Percentiles rank a stretch among this genome's conserved stretches.
These are phyloP conservation scores for Teratosphaeriaceae sp. DNA, from an alignment of 2,329 filamentous ascomycete species.

Conservation along the genomic window DNA sequence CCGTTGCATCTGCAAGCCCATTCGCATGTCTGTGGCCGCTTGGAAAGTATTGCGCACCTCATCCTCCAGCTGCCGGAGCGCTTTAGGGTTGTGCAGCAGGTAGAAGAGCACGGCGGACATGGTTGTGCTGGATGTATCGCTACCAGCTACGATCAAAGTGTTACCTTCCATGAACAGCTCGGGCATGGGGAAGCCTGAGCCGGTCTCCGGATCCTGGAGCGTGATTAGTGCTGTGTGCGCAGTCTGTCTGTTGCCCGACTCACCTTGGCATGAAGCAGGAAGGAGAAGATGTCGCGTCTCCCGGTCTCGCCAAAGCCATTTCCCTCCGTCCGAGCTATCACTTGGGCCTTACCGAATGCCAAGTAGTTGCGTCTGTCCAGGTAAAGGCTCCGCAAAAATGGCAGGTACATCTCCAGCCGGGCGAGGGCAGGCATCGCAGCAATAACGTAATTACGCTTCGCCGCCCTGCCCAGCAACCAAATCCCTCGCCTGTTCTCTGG, in stretches of 20 bases:
- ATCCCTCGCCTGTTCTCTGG: slow-evolving; percentile 33
- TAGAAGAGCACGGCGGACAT: slow-evolving; percentile 33
- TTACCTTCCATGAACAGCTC: slow-evolving; percentile 25
- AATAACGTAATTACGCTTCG: slow-evolving; percentile 39
- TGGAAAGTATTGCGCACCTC: slow-evolving; percentile 39
- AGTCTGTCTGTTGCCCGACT: slow-evolving; percentile 29
- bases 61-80: slow-evolving; percentile 21
- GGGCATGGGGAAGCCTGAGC: slow-evolving; percentile 21
- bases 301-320: slow-evolving; percentile 12
- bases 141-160: slow-evolving; percentile 26
- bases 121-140: slow-evolving; percentile 28
- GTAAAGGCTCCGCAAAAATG: slow-evolving; percentile 18
- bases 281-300: slow-evolving; percentile 21
- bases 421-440: slow-evolving; percentile 23
- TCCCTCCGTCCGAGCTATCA: slow-evolving; percentile 18
- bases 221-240: slow-evolving; percentile 14
- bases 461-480: slow-evolving; percentile 37
- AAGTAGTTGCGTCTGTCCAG: slow-evolving; percentile 21
- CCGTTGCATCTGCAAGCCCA: slow-evolving; percentile 29
- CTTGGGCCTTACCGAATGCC: slow-evolving; percentile 23
- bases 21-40: slow-evolving; percentile 42
- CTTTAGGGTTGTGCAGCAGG: slow-evolving; percentile 23
- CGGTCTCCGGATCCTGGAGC: slow-evolving; percentile 26
- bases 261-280: slow-evolving; percentile 15
- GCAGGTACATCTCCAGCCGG: slow-evolving; percentile 18